Base-by-base conservation (phyloP, 2,329 filamentous ascomycete genomes). In the Cercospora canescens region DNA sequence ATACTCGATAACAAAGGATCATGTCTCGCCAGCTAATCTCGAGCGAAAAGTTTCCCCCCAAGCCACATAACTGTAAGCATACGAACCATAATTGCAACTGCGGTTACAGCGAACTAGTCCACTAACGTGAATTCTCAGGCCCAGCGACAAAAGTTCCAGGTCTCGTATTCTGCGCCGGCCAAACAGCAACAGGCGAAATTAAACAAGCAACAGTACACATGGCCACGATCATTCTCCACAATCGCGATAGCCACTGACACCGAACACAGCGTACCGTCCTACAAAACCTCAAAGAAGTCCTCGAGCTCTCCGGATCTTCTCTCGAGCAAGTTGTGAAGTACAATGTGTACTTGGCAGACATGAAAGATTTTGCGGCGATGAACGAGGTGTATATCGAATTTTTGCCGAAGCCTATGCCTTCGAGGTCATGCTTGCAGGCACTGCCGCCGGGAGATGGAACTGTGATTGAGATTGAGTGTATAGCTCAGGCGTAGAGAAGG, bases 321-420 rank as follows among this genome's bases (percentile, higher is more conserved):
- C 77, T 89, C 41, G 79, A 82, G 30, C 87, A 88, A 62, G 83
- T 87, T 0, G 83, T 90, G 74, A 90, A 90, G 77, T 84, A 88
- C 67, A 90, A 89, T 72, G 81, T 90, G 26, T 91, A 87, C 74
- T 74, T 91, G 24, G 85, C 84, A 2, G 82, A 83, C 62, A 91
- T 91, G 87, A 81, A 84, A 48, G 81, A 90, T 75, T 90, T 89
- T 73, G 83, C 81, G 0, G 77, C 79, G 16, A 83, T 88, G 77
- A 87, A 87, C 63, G 81, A 83, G 64, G 84, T 80, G 3, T 88
- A 85, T 62, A 69, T 65, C 63, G 64, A 69, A 30, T 52, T 74
- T 64, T 41, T 71, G 62, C 63, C 70, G 62, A 14, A 65, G 26
- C 63, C 56, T 26, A 56, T 56, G 52, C 52, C 61, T 35, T 58